These are phyloP conservation scores for Triticum timopheevii DNA, from an alignment of 176 grass and related monocot genomes.

Conservation along the genomic window DNA sequence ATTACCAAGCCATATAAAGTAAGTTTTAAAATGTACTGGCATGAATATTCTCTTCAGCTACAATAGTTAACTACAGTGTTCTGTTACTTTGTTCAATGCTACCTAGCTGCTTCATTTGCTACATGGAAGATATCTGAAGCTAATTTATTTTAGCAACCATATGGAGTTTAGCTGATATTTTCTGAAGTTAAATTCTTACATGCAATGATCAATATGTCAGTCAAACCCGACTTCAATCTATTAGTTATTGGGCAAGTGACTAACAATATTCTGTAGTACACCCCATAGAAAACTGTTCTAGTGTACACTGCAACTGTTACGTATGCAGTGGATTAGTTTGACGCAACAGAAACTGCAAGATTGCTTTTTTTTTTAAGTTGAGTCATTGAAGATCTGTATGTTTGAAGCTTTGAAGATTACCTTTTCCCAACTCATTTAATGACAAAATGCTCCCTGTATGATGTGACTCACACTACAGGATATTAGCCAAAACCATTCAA, in stretches of 20 bases:
- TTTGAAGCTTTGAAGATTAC: neutral
- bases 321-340: conserved; percentile 26
- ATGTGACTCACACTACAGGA: conserved; percentile 42
- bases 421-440: neutral
- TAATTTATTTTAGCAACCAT: neutral
- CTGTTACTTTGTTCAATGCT: neutral
- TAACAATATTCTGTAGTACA: neutral
- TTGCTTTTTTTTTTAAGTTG: conserved; percentile 11
- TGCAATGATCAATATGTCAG: neutral
- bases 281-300: neutral
- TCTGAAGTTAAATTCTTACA: neutral
- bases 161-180: conserved; percentile 3
- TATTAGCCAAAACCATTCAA: conserved; percentile 70
- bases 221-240: conserved; percentile 5
- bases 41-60: conserved; percentile 4
- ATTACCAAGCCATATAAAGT: conserved; percentile 79
- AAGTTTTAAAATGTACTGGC: conserved; percentile 10
- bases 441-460: neutral
- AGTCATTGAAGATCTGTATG: conserved; percentile 10
- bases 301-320: conserved; percentile 14
- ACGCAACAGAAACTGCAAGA: neutral
- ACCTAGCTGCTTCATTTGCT: conserved; percentile 13
- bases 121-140: neutral
- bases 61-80: neutral
- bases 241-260: conserved; percentile 1